A percentile compares a stretch with the other conserved stretches of the same genome.
Conservation (phyloP, 2,329 filamentous ascomycete species). For the Dothistroma pini region DNA sequence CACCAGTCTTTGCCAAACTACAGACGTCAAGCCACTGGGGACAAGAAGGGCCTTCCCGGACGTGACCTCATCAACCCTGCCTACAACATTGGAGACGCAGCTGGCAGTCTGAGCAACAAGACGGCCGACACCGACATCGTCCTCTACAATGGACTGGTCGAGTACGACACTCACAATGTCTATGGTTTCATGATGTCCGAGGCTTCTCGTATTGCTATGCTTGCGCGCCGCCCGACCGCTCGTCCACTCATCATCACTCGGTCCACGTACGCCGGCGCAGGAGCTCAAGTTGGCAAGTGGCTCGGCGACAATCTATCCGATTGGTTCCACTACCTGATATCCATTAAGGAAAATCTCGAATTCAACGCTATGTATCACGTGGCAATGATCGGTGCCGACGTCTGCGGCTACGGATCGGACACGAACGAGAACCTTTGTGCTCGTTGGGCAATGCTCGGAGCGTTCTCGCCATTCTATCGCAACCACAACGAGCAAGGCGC, state of each 20-base stretch:
- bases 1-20: conserved; percentile 13
- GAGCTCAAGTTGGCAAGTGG: conserved; percentile 58
- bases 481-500: conserved; percentile 60
- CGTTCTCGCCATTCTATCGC: conserved; percentile 72
- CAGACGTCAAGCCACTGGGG: conserved; percentile 22
- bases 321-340: conserved; percentile 45
- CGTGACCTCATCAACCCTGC: conserved; percentile 62
- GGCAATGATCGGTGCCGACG: conserved; percentile 55
- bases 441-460: conserved; percentile 70
- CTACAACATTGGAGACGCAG: conserved; percentile 63
- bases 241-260: conserved; percentile 72
- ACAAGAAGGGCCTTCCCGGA: conserved; percentile 53
- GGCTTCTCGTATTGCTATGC: conserved; percentile 63
- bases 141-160: conserved; percentile 62
- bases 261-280: conserved; percentile 71
- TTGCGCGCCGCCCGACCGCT: conserved; percentile 57
- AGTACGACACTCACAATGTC: conserved; percentile 75
- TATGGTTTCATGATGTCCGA: conserved; percentile 74
- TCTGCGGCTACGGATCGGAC: conserved; percentile 70
- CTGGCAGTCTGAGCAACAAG: conserved; percentile 41
- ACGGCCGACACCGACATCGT: conserved; percentile 64
- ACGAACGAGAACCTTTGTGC: conserved; percentile 67
- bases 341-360: conserved; percentile 43
- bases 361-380: conserved; percentile 48
- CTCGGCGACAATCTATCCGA: conserved; percentile 53